Percentiles rank a stretch among this genome's conserved stretches.
These are phyloP conservation scores for Erodium chrysanthum DNA, from an alignment of 441 rosid species.

Conservation along the genomic window DNA sequence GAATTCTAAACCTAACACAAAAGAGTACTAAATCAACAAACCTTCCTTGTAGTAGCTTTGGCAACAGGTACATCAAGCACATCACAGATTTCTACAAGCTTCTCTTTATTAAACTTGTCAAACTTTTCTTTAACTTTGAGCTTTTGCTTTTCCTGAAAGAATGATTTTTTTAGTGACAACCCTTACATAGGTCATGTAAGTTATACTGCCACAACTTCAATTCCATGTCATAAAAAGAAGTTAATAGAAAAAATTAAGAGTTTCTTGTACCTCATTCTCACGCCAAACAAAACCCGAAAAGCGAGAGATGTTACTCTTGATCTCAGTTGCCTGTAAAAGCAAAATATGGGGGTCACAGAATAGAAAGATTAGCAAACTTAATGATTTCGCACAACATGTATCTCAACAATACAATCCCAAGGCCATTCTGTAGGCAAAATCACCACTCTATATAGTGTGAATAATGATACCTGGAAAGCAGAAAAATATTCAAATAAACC, in stretches of 20 bases:
- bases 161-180: too few species aligned
- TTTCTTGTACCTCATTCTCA: slow-evolving; percentile 82
- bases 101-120: slow-evolving; percentile 82
- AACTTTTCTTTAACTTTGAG: slow-evolving; percentile 67
- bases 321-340: slow-evolving; percentile 65
- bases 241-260: too few species aligned
- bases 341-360: slow-evolving; percentile 21
- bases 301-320: slow-evolving; percentile 68
- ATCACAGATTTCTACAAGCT: slow-evolving; percentile 69
- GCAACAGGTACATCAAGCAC: slow-evolving; percentile 56
- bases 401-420: slow-evolving; percentile 2
- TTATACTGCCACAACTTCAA: too few species aligned
- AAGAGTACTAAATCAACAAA: slow-evolving; percentile 19
- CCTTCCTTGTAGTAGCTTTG: slow-evolving; percentile 70
- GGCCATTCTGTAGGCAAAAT: background rate
- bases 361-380: slow-evolving; percentile 7
- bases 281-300: slow-evolving; percentile 97
- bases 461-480: too few species aligned
- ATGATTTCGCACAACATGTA: background rate
- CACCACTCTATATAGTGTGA: background rate
- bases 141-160: slow-evolving; percentile 72
- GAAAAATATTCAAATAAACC: too few species aligned
- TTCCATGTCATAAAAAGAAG: too few species aligned
- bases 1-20: background rate
- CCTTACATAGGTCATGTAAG: too few species aligned